Evolutionary conservation across 352 stramenopile species (phyloP), one percentile per base, ranked within the genome.

Genomic region (Globisporangium cystogenes): DNA sequence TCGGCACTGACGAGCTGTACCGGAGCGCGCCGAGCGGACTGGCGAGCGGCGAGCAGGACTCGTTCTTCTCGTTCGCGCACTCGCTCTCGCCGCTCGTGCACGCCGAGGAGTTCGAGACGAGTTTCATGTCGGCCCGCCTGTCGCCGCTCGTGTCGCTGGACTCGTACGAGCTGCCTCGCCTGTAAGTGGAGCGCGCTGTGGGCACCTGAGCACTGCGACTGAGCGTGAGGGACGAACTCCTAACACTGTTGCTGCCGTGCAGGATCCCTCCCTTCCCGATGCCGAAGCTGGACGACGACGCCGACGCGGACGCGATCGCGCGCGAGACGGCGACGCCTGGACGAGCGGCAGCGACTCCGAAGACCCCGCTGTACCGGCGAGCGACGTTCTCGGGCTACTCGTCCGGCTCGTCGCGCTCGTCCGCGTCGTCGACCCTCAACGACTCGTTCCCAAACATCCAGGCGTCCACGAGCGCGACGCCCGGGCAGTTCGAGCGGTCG

Each of bases 391-490:
- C 64, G n/a, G 60, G 45, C 31, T 65, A 71, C 3, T 76, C 65
- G 1, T 77, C 68, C 27, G 47, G 61, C 23, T 70, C 60, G 11
- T 64, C 51, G 11, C 51, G 58, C n/a, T 57, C 48, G n/a, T 56
- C 26, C 18, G 42, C 42, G 3, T 56, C 55, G 7, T 59, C 52
- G 27, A 47, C 72, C 40, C 57, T 83, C 6, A 71, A 20, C 8
- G 69, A 83, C 4, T 82, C 76, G 3, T 92, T 94, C 24, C 83
- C 83, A 0, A 91, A 90, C 36, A 90, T 94, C 26, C 78, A 82
- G 33, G 81, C 83, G 1, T 92, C 72, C 1, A 94, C 76, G 4
- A 90, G 70, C 35, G 67, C 75, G 3, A 90, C 76, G 10, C 83
- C 83, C 18, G 83, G 83, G 3, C 69, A 79, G 49, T 50, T 72